Conservation (phyloP, 495 filamentous ascomycete species). For the Aspergillus leporis region DNA sequence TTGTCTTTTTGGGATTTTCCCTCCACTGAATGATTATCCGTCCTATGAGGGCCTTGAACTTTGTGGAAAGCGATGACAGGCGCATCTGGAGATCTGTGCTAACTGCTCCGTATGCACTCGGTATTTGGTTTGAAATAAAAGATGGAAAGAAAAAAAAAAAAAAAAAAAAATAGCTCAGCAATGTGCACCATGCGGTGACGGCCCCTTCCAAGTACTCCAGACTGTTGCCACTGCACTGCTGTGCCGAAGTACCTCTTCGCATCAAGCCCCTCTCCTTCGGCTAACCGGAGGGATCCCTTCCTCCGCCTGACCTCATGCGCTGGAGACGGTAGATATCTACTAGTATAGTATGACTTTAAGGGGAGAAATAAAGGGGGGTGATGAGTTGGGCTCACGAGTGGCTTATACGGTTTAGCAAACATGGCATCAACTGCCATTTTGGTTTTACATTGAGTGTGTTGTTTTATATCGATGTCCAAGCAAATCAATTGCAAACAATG, state of each 20-base stretch:
- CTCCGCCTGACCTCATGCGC: constrained; percentile 2
- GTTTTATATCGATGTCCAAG: neutral
- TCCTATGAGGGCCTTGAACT: neutral
- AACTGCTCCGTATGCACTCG: neutral
- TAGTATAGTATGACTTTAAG: neutral
- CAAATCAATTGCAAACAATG: neutral
- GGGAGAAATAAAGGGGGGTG: neutral
- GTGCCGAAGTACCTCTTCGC: neutral
- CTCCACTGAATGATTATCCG: neutral
- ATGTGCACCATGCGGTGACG: neutral
- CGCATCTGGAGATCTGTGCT: constrained; percentile 14
- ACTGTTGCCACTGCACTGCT: neutral
- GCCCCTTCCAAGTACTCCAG: neutral
- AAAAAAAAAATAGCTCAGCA: neutral
- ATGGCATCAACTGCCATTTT: neutral
- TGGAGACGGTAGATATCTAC: neutral
- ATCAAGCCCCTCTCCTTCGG: constrained; percentile 1
- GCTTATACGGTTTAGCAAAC: neutral
- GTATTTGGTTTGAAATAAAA: neutral
- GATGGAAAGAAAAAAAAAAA: neutral
- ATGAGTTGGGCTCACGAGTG: neutral
- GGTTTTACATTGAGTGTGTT: neutral
- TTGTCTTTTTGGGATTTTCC: constrained; percentile 7
- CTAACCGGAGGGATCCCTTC: neutral
- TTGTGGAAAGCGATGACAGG: constrained; percentile 18